Evolutionary conservation across 2,329 filamentous ascomycete genomes (phyloP).

Genomic region (Mycocentrospora acerina): DNA sequence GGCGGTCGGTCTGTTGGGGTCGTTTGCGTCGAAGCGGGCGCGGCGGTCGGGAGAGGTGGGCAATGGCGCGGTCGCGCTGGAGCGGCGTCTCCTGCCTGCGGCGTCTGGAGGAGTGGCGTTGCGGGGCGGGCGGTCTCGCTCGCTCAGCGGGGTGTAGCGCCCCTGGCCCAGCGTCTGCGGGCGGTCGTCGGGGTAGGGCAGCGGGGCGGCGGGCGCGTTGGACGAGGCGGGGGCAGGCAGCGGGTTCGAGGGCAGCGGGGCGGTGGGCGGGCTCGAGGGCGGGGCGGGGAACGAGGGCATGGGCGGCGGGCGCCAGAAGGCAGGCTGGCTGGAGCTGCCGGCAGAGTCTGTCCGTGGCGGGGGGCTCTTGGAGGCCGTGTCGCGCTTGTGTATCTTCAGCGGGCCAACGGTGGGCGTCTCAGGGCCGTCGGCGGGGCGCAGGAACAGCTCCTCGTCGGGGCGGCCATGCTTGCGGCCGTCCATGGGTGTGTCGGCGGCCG

Average conservation of each 20-base stretch:
- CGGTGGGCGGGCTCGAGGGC: slow-evolving; percentile 51
- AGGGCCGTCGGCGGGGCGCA: slow-evolving; percentile 49
- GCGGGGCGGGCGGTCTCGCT: slow-evolving; percentile 34
- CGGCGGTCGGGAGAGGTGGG: slow-evolving; percentile 38
- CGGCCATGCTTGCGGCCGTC: slow-evolving; percentile 61
- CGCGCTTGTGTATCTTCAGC: slow-evolving; percentile 79
- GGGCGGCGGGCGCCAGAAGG: slow-evolving; percentile 42
- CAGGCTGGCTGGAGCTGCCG: slow-evolving; percentile 56
- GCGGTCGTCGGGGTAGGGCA: no score
- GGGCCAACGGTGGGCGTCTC: slow-evolving; percentile 82
- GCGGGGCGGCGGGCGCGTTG: slow-evolving; percentile 29
- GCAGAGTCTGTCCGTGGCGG: slow-evolving; percentile 63
- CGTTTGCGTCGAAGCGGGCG: slow-evolving; percentile 49
- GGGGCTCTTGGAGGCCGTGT: slow-evolving; percentile 48
- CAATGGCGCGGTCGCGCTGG: slow-evolving; percentile 30
- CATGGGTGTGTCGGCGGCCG: slow-evolving; percentile 36
- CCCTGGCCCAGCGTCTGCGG: slow-evolving; percentile 17
- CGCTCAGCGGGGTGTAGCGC: slow-evolving; percentile 40
- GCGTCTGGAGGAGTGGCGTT: slow-evolving; percentile 39
- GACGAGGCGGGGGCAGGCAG: slow-evolving; percentile 52
- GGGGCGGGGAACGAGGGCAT: slow-evolving; percentile 66
- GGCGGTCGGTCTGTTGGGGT: slow-evolving; percentile 51
- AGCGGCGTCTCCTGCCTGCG: slow-evolving; percentile 31
- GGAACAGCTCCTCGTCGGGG: slow-evolving; percentile 81
- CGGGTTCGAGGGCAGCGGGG: slow-evolving; percentile 43